Conservation (phyloP, 148 eudicot species). For the Nepenthes mirabilis region DNA sequence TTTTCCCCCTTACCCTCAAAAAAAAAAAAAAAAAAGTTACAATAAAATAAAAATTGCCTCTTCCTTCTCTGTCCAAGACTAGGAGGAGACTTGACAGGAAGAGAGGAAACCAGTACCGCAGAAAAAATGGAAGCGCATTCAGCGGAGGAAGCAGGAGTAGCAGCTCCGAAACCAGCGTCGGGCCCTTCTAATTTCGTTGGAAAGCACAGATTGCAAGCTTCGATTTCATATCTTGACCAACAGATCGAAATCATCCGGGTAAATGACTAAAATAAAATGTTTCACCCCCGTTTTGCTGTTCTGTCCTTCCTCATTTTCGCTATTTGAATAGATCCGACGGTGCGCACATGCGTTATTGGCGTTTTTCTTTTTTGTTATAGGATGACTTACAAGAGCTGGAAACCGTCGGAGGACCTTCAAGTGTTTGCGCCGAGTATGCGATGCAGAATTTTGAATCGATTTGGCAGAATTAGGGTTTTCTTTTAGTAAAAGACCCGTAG, state of each 20-base stretch:
- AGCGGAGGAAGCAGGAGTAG: no score
- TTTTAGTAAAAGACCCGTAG: no score
- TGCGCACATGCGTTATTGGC: neutral
- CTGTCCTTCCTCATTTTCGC: neutral
- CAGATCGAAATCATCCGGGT: slow-evolving; percentile 22
- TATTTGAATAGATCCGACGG: neutral
- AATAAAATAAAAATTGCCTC: no score
- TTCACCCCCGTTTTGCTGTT: neutral
- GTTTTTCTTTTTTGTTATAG: slow-evolving; percentile 3
- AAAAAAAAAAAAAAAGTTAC: no score
- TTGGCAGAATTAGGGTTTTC: neutral
- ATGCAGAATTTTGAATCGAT: neutral
- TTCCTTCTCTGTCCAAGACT: no score
- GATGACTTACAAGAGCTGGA: slow-evolving; percentile 25
- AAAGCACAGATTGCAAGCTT: slow-evolving; percentile 22
- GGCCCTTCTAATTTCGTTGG: slow-evolving; percentile 16
- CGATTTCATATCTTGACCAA: slow-evolving; percentile 21
- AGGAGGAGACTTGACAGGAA: no score
- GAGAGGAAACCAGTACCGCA: no score
- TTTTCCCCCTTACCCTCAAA: no score
- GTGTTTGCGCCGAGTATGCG: slow-evolving; percentile 23
- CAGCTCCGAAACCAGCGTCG: no score
- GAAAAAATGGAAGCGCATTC: no score
- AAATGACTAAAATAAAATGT: no score
- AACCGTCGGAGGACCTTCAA: slow-evolving; percentile 20